Percentiles rank a stretch among this genome's conserved stretches.
phyloP scores from a whole-genome alignment of 768 basidiomycete genomes.

The Russula sp. region DNA sequence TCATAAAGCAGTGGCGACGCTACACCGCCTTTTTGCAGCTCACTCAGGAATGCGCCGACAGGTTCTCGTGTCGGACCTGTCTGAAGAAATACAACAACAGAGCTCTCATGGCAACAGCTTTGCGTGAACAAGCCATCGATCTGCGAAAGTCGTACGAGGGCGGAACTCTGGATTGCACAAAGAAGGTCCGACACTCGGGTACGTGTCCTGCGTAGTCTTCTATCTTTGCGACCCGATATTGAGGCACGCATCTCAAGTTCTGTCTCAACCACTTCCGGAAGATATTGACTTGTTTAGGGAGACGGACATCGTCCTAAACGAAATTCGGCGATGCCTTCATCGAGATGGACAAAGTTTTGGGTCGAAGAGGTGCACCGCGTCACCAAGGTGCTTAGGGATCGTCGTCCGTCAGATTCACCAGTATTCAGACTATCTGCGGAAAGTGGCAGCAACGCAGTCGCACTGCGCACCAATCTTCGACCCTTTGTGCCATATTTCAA shows the following conservation, averaged over 20 bases:
- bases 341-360: constrained; percentile 1
- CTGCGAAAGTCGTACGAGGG: neutral
- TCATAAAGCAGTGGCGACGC: neutral
- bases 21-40: neutral
- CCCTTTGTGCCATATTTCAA: neutral
- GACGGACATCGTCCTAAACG: neutral
- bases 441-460: neutral
- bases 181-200: neutral
- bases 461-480: neutral
- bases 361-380: neutral
- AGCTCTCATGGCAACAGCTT: neutral
- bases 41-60: neutral
- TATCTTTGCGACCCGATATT: neutral
- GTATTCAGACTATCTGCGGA: neutral
- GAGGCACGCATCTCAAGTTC: neutral
- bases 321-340: neutral
- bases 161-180: neutral
- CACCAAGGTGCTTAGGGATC: neutral
- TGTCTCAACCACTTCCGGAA: neutral
- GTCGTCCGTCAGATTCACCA: neutral
- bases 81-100: constrained; percentile 4
- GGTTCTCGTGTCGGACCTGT: neutral
- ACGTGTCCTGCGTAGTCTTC: neutral
- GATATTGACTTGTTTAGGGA: neutral
- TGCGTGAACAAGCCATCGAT: neutral